Percentiles rank a stretch among this genome's conserved stretches.
Evolutionary conservation across 2,329 filamentous ascomycete genomes (phyloP).

Genomic region (Trichoderma sp.): DNA sequence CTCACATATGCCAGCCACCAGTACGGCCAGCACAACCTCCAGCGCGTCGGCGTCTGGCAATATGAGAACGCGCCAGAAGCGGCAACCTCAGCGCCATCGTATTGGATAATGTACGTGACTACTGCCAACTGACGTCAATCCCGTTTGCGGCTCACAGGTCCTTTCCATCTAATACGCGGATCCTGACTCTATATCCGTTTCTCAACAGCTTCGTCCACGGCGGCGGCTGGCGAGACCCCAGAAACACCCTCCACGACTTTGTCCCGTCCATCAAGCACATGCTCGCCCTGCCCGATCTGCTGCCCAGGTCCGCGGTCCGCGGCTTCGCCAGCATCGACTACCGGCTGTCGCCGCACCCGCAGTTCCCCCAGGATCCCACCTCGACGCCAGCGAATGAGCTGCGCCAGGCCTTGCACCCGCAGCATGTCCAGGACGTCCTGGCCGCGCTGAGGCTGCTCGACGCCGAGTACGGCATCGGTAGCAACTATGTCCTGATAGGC

Average conservation of each 20-base stretch:
- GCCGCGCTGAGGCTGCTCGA: slow-evolving; percentile 53
- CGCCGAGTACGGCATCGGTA: slow-evolving; percentile 48
- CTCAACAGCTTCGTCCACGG: slow-evolving; percentile 59
- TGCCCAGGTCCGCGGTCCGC: slow-evolving; percentile 47
- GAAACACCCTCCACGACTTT: slow-evolving; percentile 51
- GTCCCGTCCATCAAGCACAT: slow-evolving; percentile 49
- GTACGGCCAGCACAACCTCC: slow-evolving; percentile 47
- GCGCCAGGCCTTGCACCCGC: slow-evolving; percentile 57
- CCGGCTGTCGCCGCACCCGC: slow-evolving; percentile 58
- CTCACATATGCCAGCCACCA: slow-evolving; percentile 42
- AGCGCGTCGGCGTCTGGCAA: slow-evolving; percentile 52
- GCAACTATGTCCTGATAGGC: slow-evolving; percentile 59
- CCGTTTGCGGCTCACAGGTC: not conserved
- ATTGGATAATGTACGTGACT: slow-evolving; percentile 44
- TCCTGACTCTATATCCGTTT: slow-evolving; percentile 26
- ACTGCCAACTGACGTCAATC: not conserved
- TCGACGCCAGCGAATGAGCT: slow-evolving; percentile 36
- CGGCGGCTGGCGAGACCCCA: slow-evolving; percentile 65
- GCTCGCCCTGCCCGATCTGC: slow-evolving; percentile 37
- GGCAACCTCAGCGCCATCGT: slow-evolving; percentile 30
- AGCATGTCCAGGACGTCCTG: slow-evolving; percentile 61
- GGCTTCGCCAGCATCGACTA: slow-evolving; percentile 68
- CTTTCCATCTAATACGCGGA: not conserved
- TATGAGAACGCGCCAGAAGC: slow-evolving; percentile 29
- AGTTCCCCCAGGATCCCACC: slow-evolving; percentile 43